Conservation (phyloP, 495 filamentous ascomycete species). For the Durotheca rogersii region DNA sequence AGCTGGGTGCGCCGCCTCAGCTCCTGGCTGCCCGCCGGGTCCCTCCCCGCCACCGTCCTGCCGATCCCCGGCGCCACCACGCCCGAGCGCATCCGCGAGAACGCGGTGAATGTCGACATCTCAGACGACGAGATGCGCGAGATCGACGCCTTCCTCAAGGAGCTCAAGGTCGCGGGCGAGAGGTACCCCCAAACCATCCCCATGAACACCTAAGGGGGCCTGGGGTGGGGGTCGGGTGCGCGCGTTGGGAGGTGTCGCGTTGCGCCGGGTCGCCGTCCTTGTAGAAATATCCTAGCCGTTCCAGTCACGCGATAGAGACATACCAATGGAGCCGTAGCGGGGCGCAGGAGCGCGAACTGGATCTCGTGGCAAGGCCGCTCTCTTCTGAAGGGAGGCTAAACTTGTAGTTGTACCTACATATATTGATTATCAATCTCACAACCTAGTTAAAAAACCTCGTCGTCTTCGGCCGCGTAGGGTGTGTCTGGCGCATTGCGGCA, state of each 20-base stretch:
- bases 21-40: constrained; percentile 52
- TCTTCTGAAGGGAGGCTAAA: too few relatives aligned
- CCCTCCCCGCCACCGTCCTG: constrained; percentile 68
- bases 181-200: constrained; percentile 41
- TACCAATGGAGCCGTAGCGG: too few relatives aligned
- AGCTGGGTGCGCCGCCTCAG: constrained; percentile 63
- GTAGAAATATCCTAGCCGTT: too few relatives aligned
- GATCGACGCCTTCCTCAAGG: constrained; percentile 49
- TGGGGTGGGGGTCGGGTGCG: not conserved
- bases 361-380: too few relatives aligned
- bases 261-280: too few relatives aligned
- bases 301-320: too few relatives aligned
- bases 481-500: too few relatives aligned
- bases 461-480: too few relatives aligned
- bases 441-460: too few relatives aligned
- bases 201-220: constrained; percentile 35
- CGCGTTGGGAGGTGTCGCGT: not conserved
- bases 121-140: constrained; percentile 51
- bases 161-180: constrained; percentile 44
- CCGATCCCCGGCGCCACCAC: constrained; percentile 78
- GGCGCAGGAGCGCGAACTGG: too few relatives aligned
- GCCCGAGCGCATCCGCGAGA: constrained; percentile 51
- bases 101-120: constrained; percentile 46
- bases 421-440: too few relatives aligned
- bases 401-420: too few relatives aligned